phyloP scores from a whole-genome alignment of 1,284 basidiomycete genomes.

The Ceratobasidium sp. region DNA sequence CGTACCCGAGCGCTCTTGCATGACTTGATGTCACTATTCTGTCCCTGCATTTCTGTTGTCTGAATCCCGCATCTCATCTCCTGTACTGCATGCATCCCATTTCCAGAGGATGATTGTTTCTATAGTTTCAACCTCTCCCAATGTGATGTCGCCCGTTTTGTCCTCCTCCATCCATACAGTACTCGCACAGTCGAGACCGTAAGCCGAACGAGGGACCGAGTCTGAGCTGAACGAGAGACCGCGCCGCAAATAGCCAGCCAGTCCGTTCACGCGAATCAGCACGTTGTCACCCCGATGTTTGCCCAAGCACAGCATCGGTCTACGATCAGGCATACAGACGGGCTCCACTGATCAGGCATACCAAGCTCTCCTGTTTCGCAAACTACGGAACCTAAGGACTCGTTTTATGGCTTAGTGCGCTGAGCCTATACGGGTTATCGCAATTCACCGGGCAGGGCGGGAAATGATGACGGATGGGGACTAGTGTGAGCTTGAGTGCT shows the following conservation, averaged over 20 bases:
- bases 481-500: conserved; percentile 2
- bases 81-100: conserved; percentile 37
- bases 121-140: conserved; percentile 29
- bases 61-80: no score
- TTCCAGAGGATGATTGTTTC: conserved; percentile 35
- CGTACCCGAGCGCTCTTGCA: conserved; percentile 1
- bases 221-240: no score
- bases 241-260: no score
- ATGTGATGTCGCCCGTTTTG: conserved; percentile 15
- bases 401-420: background rate
- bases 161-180: background rate
- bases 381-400: no score
- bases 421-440: background rate
- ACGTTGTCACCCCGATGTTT: conserved; percentile 14
- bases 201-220: no score
- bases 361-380: no score
- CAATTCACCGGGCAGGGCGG: conserved; percentile 14
- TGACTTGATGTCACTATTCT: conserved; percentile 36
- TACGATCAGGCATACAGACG: background rate
- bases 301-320: background rate
- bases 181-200: no score
- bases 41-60: background rate
- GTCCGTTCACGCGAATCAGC: conserved; percentile 21
- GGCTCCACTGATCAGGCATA: no score
- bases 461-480: conserved; percentile 9